Evolutionary conservation across 148 eudicot species (phyloP), one percentile per base, ranked within the genome.

Genomic region (Agrostemma githago): DNA sequence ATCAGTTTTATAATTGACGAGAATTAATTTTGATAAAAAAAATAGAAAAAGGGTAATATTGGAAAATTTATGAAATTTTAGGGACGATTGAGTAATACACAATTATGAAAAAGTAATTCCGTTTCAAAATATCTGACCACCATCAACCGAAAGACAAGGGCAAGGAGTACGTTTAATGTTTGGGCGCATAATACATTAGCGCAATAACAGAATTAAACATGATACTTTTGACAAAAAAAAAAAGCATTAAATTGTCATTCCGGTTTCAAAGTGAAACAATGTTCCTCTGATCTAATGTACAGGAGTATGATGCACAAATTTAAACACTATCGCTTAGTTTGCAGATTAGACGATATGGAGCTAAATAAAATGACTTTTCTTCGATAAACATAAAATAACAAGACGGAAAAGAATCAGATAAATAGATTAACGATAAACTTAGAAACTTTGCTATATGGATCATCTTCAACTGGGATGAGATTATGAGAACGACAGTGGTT

Each of bases 301-400:
- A 70, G 17, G 37, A 53, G 39, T 12, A 14, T 70, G 72, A 26
- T 51, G 60, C 26, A 40, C 17, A 51, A 68, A 48, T 48, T 48
- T 26, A 26, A 26, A 26, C 34, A 48, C 9, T 10, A 9, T 48
- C 54, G 54, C 3, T 51, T 69, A 0, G 51, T 8, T 69, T 46
- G 14, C 40, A 12, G 72, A 59, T 8, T 37, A 3, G 10, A 5
- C 69, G 17, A 54, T 43, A 67, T 42, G 54, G 7, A 67, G 51
- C 51, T 68, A 3, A 1, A 26, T 26, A 1, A 40, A 42, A 0
- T 37, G 51, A 60, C 12, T 51, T 21, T 37, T 71, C 19, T 40
- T 17, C n/a, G 15, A 21, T 3, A 74, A 40, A 70, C 78, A 76
- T 48, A 53, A 38, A 58, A 67, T 66, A 58, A 66, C 73, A 79